Base-by-base conservation (phyloP, 257 asterid species). In the Jaltomata sinuosa region DNA sequence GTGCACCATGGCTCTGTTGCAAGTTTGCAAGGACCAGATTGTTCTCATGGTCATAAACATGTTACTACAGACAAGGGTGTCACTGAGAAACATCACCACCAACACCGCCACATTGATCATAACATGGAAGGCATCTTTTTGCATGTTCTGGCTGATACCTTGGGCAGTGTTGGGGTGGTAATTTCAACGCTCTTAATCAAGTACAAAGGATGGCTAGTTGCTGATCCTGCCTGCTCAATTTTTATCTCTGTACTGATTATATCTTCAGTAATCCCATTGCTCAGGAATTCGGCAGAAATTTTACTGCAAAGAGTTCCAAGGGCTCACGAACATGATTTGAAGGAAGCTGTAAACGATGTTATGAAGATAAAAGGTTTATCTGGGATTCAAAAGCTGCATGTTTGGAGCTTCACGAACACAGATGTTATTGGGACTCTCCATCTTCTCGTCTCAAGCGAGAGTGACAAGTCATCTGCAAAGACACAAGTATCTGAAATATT, bases 61-160 rank as follows among this genome's bases (percentile, higher is more conserved):
- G 84, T 59, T 84, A 85, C 84, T 67, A 53, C 83, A 10, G 92
- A 83, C 45, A 57, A 34, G 42, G 89, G 83, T 81, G 84, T 83
- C 34, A 88, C 79, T 65, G 89, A 88, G 86, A 84, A 81, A 40
- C 88, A 83, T 74, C 85, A 85, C 61, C 93, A 87, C 32, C 93
- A 90, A 79, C 98, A 92, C 82, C 99, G 89, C 87, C 99, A 97
- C 87, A 91, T 93, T 36, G 99, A 97, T 91, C 99, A 95, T 87
- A 97, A 97, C 91, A 94, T 97, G 99, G 97, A 93, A 85, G 99
- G 99, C 84, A 97, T 97, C 77, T 97, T 97, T 92, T 87, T 97
- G 92, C 99, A 97, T 42, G 98, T 97, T 53, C 84, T 97, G 87
- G 99, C 98, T 14, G 99, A 97, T 90, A 97, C 99, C 8, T 0